These are phyloP conservation scores for Excoecaria agallocha DNA, from an alignment of 345 rosid species.

Conservation along the genomic window DNA sequence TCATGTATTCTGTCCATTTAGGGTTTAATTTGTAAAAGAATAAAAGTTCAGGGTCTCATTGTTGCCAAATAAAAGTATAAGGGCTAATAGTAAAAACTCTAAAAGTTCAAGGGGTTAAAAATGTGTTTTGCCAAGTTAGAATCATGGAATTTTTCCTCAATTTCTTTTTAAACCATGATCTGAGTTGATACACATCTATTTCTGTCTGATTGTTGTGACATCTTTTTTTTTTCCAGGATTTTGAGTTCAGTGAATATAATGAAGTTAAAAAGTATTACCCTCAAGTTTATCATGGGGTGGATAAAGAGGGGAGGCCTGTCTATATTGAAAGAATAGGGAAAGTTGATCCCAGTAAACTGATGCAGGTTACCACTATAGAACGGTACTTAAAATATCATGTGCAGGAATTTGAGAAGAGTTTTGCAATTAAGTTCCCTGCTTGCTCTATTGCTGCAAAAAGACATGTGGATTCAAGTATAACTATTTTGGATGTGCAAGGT, in stretches of 20 bases:
- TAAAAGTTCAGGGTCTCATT: no score
- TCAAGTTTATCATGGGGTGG: constrained; percentile 34
- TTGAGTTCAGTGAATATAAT: constrained; percentile 27
- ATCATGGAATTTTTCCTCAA: no score
- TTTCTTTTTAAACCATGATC: background rate
- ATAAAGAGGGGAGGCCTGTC: constrained; percentile 35
- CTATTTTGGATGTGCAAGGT: constrained; percentile 38
- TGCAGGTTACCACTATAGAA: constrained; percentile 31
- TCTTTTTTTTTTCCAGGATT: constrained; percentile 19
- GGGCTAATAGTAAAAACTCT: no score
- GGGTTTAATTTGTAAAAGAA: no score
- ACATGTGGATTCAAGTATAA: constrained; percentile 28
- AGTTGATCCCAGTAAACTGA: constrained; percentile 27
- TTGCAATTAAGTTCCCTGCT: constrained; percentile 30
- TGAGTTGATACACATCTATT: background rate
- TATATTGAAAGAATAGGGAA: constrained; percentile 35
- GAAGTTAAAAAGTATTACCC: constrained; percentile 30
- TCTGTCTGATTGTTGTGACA: background rate
- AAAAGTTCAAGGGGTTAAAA: no score
- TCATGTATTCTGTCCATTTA: no score
- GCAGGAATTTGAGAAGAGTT: constrained; percentile 31
- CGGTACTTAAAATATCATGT: constrained; percentile 31
- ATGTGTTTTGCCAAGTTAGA: background rate
- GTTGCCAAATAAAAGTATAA: no score
- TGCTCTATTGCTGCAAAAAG: constrained; percentile 37